Evolutionary conservation across 2,329 filamentous ascomycete genomes (phyloP), one percentile per base, ranked within the genome.

Genomic region (Ambrosiella xylebori): DNA sequence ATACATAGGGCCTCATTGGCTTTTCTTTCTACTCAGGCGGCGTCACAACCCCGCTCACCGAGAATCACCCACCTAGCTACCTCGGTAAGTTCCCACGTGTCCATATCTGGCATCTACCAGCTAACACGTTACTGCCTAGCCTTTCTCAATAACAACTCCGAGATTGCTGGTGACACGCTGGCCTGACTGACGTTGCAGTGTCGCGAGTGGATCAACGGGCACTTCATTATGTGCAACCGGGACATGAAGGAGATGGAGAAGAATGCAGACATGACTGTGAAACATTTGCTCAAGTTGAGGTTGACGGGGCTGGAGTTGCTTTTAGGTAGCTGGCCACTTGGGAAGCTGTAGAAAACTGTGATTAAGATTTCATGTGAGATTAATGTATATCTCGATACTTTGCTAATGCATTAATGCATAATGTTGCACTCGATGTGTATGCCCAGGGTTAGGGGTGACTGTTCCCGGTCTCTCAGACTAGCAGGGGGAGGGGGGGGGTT

Each of bases 141-240:
- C 13, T 51, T 51, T 17, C 47, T 19, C 17, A 17, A 9, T 15
- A 12, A 51, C 27, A 51, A 17, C 2, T 15, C n/a, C 1, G 47
- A 27, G 47, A 9, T 35, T 17, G 47, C n/a, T 1, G 47, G 7
- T 4, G 27, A 51, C n/a, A 51, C 17, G 27, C 13, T 51, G 35
- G 59, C 63, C 1, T 68, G 65, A 64, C 60, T 68, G 37, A 65
- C 65, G 2, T 61, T 60, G 7, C 65, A 68, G 62, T 65, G 65
- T 19, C 64, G 67, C 35, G 66, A 68, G 6, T 73, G 71, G 71
- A 63, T 73, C 13, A 60, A 57, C 47, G 65, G 66, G 35, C 62
- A 68, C 54, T 69, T 65, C 54, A 54, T 66, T 40, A 62, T 59
- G 49, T 63, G 61, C 1, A 64, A 58, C 11, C 68, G 65, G 66